phyloP scores from a whole-genome alignment of 805 yeast genomes.

The Yamadazyma takamatsuzukensis region DNA sequence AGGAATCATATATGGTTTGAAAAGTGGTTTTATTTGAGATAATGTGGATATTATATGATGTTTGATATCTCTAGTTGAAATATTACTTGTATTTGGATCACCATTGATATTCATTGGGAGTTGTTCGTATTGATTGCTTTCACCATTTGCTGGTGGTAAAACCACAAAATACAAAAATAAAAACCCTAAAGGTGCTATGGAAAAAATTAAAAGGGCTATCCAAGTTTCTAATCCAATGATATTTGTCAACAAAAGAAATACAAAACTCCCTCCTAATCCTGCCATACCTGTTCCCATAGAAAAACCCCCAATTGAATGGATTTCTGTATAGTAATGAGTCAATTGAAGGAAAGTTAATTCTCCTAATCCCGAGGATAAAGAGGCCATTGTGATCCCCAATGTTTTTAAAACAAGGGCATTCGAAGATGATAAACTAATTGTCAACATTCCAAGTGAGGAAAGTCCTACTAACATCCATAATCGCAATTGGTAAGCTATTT shows the following conservation, averaged over 20 bases:
- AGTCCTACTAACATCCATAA: constrained; percentile 51
- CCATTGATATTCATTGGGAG: constrained; percentile 1
- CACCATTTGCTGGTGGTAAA: constrained; percentile 18
- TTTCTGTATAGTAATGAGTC: constrained; percentile 67
- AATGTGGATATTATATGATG: constrained; percentile 20
- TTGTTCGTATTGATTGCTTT: constrained; percentile 5
- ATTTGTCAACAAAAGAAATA: constrained; percentile 70
- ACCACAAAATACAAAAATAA: constrained; percentile 25
- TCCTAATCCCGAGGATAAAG: constrained; percentile 84
- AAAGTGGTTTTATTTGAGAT: constrained; percentile 36
- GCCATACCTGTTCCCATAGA: constrained; percentile 97
- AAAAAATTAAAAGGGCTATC: constrained; percentile 54
- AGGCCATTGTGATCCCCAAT: constrained; percentile 74
- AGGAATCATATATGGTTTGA: constrained; percentile 78
- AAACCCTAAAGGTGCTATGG: constrained; percentile 52
- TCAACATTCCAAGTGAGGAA: constrained; percentile 71
- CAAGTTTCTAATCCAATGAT: constrained; percentile 54
- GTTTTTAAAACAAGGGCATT: constrained; percentile 39
- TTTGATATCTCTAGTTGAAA: constrained; percentile 1
- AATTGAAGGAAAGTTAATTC: constrained; percentile 84
- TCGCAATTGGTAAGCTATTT: constrained; percentile 54
- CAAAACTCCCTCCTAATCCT: constrained; percentile 78
- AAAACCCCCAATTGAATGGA: constrained; percentile 73
- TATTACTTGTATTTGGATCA: not conserved
- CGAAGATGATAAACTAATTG: constrained; percentile 45